Conservation (phyloP, 139 green algal genomes). For the Spirogloea muscicola region DNA sequence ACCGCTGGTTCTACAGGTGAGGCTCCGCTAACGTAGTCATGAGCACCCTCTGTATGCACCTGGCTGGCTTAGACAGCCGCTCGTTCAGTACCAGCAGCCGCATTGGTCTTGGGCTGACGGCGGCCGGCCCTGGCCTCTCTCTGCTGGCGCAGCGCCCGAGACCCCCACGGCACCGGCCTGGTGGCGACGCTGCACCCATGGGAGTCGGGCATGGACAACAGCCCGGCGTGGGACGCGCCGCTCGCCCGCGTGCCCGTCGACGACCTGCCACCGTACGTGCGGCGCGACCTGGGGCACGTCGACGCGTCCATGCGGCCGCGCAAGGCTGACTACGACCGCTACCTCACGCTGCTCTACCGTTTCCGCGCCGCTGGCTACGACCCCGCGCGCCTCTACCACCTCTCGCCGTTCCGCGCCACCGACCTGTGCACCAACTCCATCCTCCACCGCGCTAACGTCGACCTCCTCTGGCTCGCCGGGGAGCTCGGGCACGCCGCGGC, state of each 20-base stretch:
- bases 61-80: no score
- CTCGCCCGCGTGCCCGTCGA: constrained; percentile 21
- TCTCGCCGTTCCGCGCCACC: constrained; percentile 33
- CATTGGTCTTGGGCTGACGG: no score
- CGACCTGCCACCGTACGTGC: constrained; percentile 29
- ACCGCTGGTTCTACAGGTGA: constrained; percentile 32
- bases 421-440: constrained; percentile 39
- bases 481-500: not conserved
- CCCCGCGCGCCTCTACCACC: constrained; percentile 18
- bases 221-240: constrained; percentile 26
- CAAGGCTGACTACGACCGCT: constrained; percentile 39
- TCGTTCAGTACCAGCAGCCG: no score
- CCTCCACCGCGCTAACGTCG: constrained; percentile 26
- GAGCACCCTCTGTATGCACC: no score
- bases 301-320: constrained; percentile 22
- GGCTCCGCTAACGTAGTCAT: no score
- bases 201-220: constrained; percentile 45
- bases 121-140: no score
- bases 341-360: constrained; percentile 37
- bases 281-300: constrained; percentile 28
- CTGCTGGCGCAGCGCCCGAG: no score
- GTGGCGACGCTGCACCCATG: constrained; percentile 43
- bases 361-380: constrained; percentile 26
- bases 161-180: constrained; percentile 9
- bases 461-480: constrained; percentile 35